phyloP scores from a whole-genome alignment of 2,329 filamentous ascomycete genomes.

The Colletotrichum tanaceti region DNA sequence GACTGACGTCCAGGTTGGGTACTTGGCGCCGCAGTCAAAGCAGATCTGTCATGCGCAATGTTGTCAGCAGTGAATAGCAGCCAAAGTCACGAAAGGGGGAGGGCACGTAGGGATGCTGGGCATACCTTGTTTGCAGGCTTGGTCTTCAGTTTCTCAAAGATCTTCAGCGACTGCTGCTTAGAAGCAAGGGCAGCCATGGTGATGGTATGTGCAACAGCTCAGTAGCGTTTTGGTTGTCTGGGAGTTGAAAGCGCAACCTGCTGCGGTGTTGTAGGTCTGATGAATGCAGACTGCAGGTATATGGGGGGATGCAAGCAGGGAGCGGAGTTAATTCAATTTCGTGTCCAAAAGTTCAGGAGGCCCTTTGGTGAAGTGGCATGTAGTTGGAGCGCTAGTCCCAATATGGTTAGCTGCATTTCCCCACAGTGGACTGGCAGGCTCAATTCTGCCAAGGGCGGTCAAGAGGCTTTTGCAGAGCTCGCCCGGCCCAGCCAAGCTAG shows the following conservation, averaged over 20 bases:
- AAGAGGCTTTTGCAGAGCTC: slow-evolving; percentile 35
- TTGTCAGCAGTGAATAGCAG: slow-evolving; percentile 39
- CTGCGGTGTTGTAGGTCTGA: not conserved
- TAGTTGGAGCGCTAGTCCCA: slow-evolving; percentile 29
- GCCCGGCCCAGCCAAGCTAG: slow-evolving; percentile 12
- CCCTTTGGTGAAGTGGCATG: slow-evolving; percentile 42
- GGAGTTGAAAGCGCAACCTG: slow-evolving; percentile 15
- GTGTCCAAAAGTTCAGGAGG: slow-evolving; percentile 43
- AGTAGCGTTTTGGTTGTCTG: slow-evolving; percentile 1
- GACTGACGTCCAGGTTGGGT: slow-evolving; percentile 98
- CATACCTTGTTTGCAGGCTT: slow-evolving; percentile 94
- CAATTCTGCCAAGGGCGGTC: slow-evolving; percentile 56
- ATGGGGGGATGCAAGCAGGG: slow-evolving; percentile 31
- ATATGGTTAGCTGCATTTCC: slow-evolving; percentile 18
- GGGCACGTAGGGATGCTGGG: slow-evolving; percentile 11
- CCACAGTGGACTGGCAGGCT: slow-evolving; percentile 34
- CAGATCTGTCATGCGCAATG: slow-evolving; percentile 73
- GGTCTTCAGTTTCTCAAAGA: slow-evolving; percentile 96
- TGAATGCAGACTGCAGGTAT: slow-evolving; percentile 25
- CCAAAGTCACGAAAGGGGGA: slow-evolving; percentile 34
- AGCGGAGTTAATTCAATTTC: slow-evolving; percentile 38
- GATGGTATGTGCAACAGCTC: slow-evolving; percentile 42
- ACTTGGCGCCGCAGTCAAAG: slow-evolving; percentile 98
- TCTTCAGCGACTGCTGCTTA: slow-evolving; percentile 94
- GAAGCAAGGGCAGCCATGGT: slow-evolving; percentile 78